Evolutionary conservation across 768 basidiomycete genomes (phyloP), one percentile per base, ranked within the genome.

Genomic region (Lenzites betulinus): DNA sequence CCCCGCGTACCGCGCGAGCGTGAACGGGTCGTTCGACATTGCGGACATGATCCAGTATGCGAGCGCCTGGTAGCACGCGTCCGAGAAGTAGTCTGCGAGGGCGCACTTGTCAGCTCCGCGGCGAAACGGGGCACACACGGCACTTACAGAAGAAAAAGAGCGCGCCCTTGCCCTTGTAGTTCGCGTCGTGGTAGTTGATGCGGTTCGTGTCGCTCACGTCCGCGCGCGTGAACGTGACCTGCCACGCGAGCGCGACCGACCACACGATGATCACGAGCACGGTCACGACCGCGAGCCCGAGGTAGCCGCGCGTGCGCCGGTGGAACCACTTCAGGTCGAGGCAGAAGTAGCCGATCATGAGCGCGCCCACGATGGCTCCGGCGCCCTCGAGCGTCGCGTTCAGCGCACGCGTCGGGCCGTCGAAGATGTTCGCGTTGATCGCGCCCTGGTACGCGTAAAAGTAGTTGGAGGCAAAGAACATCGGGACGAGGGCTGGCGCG

Each of bases 361-460:
- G 67, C 30, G 79, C 77, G 35, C 79, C 79, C 58, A 74, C 35
- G 59, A 80, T 79, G 38, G 79, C 75, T 15, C 78, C 79, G 3
- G 74, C 72, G 47, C 71, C 75, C 39, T 72, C 73, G 25, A 79
- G 69, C 5, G 76, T 70, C 7, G 71, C 77, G 62, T 75, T 75
- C 26, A 80, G 66, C n/a, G 79, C 78, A 55, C 79, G 76, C 8
- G 79, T 80, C 12, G 79, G 70, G 25, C 75, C 77, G 62, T 79
- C 77, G 66, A 80, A 79, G 33, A 69, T 66, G 54, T 60, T 69
- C 4, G 74, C 72, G 64, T 76, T 78, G 62, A 79, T 56, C 22
- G 78, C 76, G 58, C 73, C 76, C 64, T 78, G 79, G 67, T 80
- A 80, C 2, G 79, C 74, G 67, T 79, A 79, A 73, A 79, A 76